Evolutionary conservation across 331 rosid species (phyloP).

Genomic region (Stylosanthes scabra): DNA sequence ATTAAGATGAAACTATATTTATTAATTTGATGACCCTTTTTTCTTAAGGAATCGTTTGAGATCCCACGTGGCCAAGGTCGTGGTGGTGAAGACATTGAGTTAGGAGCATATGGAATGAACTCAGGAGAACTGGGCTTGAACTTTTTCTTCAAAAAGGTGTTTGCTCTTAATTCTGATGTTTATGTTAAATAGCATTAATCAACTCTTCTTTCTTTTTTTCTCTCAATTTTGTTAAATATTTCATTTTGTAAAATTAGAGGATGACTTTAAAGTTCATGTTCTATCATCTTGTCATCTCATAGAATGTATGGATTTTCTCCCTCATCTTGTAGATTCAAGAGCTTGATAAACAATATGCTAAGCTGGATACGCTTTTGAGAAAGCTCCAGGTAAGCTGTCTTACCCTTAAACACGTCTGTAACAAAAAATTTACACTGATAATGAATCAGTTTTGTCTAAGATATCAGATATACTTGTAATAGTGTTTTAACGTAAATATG

Average conservation of each 20-base stretch:
- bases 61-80: slow-evolving; percentile 74
- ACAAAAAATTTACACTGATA: neutral
- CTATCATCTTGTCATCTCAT: slow-evolving; percentile 1
- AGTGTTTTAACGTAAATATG: slow-evolving; percentile 1
- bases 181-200: neutral
- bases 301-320: slow-evolving; percentile 20
- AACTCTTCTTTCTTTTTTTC: too few species aligned
- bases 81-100: slow-evolving; percentile 73
- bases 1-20: slow-evolving; percentile 22
- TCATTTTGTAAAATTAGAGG: neutral
- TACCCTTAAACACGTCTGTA: slow-evolving; percentile 22
- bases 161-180: neutral
- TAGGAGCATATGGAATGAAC: slow-evolving; percentile 62
- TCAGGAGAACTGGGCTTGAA: slow-evolving; percentile 80
- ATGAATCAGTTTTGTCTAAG: slow-evolving; percentile 8
- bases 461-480: slow-evolving; percentile 17
- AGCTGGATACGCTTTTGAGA: slow-evolving; percentile 76
- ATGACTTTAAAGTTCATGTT: slow-evolving; percentile 31
- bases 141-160: slow-evolving; percentile 80
- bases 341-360: slow-evolving; percentile 85
- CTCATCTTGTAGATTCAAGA: slow-evolving; percentile 69
- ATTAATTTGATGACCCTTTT: slow-evolving; percentile 30
- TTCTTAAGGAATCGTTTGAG: slow-evolving; percentile 82
- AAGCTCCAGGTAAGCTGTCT: slow-evolving; percentile 78
- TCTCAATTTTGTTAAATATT: neutral